Evolutionary conservation across 495 filamentous ascomycete genomes (phyloP).

Genomic region (Clavariopsis aquatica): DNA sequence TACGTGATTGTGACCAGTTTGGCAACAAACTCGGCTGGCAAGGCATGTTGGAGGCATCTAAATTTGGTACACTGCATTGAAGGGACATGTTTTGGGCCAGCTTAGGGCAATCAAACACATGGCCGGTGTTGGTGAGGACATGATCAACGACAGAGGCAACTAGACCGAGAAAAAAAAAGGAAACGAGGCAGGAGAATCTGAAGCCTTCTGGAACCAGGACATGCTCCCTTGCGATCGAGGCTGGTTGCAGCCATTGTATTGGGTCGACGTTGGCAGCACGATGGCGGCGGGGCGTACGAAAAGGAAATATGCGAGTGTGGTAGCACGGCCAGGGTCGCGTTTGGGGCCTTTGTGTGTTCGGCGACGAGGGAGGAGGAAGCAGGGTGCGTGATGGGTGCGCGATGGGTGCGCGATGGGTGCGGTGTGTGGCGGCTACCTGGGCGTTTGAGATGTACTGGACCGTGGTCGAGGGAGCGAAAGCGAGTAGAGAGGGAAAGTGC

Average conservation of each 20-base stretch:
- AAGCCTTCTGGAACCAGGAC: constrained; percentile 17
- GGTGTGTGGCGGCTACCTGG: constrained; percentile 14
- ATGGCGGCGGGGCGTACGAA: constrained; percentile 24
- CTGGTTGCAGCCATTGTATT: constrained; percentile 25
- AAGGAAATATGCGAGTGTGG: constrained; percentile 6
- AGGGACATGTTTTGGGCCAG: not conserved
- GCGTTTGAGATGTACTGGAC: constrained; percentile 1
- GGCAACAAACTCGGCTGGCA: not conserved
- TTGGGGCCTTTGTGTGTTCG: constrained; percentile 2
- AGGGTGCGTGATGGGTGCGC: constrained; percentile 7
- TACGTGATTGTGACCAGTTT: not conserved
- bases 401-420: constrained; percentile 1
- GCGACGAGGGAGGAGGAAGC: constrained; percentile 13
- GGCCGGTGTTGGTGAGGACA: not conserved
- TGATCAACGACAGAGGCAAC: not conserved
- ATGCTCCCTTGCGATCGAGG: constrained; percentile 24
- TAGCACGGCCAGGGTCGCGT: constrained; percentile 1
- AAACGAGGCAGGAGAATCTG: constrained; percentile 14
- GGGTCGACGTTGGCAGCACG: constrained; percentile 29
- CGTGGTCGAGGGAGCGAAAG: not conserved
- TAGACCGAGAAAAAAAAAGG: not conserved
- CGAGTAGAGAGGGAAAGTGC: not conserved
- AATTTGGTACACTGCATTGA: not conserved
- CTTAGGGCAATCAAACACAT: not conserved
- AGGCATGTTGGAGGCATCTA: not conserved